Evolutionary conservation across 1,284 basidiomycete species (phyloP), one percentile per base, ranked within the genome.

Genomic region (Cryptococcus maquisensis): DNA sequence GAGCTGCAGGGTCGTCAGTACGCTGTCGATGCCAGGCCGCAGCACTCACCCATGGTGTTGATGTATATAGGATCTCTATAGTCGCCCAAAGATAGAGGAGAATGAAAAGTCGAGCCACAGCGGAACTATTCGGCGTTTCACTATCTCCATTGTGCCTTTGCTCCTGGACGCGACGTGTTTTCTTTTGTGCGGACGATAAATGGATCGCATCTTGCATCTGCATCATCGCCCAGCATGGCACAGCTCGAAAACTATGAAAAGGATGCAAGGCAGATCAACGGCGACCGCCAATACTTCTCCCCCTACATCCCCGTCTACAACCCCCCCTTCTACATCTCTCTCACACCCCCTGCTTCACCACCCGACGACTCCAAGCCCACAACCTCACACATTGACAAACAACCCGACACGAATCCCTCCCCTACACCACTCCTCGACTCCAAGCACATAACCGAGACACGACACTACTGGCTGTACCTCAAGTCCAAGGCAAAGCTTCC

Each of bases 1-100:
- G 77, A 59, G 77, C 77, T 78, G 62, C 16, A 51, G 10, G 4
- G 16, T 4, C 10, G 10, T 46, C 23, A 46, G 23, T 24, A 35
- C n/a, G 8, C 16, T 8, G 5, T 12, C 20, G 16, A 28, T 26
- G 10, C 28, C 39, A 10, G 8, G 36, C 12, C 36, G 9, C 20
- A 1, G 4, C n/a, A 48, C 47, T 28, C 28, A 48, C 47, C 35
- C 47, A 48, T 48, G 36, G 12, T 47, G 45, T 48, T 23, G 24
- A 10, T 20, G 43, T 44, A 15, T 48, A 38, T 37, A 48, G 18
- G 36, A 36, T 36, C 16, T 37, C 20, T 16, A 40, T 10, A 12
- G 18, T 42, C 38, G 9, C 23, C 9, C n/a, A 41, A 20, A 9
- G 20, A 41, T 16, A 26, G 21, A 20, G n/a, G 18, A 40, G 26